Percentiles rank a stretch among this genome's conserved stretches.
Evolutionary conservation across 2,329 filamentous ascomycete genomes (phyloP).

Genomic region (Diaporthe sp.): DNA sequence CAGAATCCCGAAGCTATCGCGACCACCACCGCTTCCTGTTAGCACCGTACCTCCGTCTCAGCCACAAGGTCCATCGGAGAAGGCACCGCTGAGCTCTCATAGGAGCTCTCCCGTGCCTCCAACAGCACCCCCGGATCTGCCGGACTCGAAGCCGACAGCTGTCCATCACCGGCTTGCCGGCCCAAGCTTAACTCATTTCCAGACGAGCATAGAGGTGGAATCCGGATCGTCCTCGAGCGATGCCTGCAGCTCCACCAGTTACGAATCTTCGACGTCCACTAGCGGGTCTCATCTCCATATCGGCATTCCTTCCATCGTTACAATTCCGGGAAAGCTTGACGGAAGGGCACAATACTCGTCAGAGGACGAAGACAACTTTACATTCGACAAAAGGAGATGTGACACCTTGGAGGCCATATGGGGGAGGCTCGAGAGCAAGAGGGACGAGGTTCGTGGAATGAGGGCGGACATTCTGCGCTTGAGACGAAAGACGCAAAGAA

Average conservation of each 20-base stretch:
- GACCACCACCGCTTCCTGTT: neutral
- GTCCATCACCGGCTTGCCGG: conserved; percentile 4
- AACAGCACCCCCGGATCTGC: neutral
- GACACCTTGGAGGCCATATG: conserved; percentile 9
- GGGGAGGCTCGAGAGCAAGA: conserved; percentile 40
- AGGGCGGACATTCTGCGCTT: conserved; percentile 16
- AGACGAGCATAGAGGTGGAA: neutral
- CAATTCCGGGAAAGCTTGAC: neutral
- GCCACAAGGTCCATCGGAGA: neutral
- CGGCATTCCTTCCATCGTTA: neutral
- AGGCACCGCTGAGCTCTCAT: neutral
- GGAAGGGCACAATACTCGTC: neutral
- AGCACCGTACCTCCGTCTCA: neutral
- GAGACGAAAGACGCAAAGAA: conserved; percentile 2
- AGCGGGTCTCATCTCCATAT: conserved; percentile 8
- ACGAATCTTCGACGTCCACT: neutral
- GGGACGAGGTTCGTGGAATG: conserved; percentile 35
- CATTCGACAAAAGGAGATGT: neutral
- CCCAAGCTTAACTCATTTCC: neutral
- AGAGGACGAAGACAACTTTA: neutral
- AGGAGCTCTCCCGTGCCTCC: conserved; percentile 6
- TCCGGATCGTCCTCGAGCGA: neutral
- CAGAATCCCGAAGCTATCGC: neutral
- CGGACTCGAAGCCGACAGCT: neutral
- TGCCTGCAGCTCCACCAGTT: conserved; percentile 9